phyloP scores from a whole-genome alignment of 345 rosid genomes.

The Ceriops tagal region DNA sequence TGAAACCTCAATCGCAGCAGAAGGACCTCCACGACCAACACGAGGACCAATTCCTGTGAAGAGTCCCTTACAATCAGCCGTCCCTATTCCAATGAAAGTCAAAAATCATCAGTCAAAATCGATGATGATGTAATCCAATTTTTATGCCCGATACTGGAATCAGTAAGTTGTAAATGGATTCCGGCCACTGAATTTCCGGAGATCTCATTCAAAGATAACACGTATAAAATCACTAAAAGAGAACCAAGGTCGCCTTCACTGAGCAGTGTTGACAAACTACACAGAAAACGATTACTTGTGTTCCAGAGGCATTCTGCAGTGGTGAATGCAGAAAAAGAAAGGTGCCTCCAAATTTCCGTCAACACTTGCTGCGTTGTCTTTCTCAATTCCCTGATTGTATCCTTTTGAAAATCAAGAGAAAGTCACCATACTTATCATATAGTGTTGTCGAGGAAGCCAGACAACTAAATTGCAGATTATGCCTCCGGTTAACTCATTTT shows the following conservation, averaged over 20 bases:
- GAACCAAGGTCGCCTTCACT: no score
- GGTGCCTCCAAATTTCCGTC: conserved; percentile 79
- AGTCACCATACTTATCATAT: background rate
- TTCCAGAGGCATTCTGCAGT: no score
- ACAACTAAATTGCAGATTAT: no score
- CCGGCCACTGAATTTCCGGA: no score
- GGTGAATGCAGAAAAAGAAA: background rate
- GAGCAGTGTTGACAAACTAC: background rate
- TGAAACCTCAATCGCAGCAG: conserved; percentile 87
- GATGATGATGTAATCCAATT: background rate
- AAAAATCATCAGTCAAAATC: background rate
- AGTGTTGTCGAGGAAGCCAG: no score
- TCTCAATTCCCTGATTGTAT: conserved; percentile 60
- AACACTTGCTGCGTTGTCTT: conserved; percentile 78
- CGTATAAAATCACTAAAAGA: no score
- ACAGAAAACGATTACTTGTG: background rate
- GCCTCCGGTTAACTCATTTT: no score
- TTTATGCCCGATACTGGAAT: no score
- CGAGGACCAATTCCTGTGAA: conserved; percentile 92
- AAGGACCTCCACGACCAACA: conserved; percentile 87
- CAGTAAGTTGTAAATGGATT: no score
- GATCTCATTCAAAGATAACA: no score
- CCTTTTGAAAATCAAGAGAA: conserved; percentile 48
- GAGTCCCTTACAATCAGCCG: conserved; percentile 72
- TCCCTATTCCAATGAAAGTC: conserved; percentile 43